A percentile compares a stretch with the other conserved stretches of the same genome.
Conservation (phyloP, 257 asterid species). For the Solanum etuberosum region DNA sequence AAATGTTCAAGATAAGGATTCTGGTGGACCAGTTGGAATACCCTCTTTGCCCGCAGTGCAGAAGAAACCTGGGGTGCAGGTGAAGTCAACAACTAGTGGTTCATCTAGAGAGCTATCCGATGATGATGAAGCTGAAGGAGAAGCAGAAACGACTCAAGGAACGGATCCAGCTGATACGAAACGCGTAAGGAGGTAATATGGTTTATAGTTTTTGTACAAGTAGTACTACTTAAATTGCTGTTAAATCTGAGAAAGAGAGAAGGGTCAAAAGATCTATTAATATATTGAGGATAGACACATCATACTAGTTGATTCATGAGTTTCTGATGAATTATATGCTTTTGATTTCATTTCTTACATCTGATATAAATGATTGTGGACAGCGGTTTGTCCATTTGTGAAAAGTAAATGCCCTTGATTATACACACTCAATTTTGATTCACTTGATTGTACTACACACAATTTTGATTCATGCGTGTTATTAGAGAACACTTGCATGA, state of each 20-base stretch:
- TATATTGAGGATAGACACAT: background rate
- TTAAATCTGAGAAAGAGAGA: background rate
- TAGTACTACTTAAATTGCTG: background rate
- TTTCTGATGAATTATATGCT: background rate
- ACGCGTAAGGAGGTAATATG: conserved; percentile 77
- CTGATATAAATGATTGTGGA: background rate
- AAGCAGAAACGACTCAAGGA: conserved; percentile 50
- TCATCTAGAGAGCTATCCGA: conserved; percentile 84
- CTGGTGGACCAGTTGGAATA: conserved; percentile 35
- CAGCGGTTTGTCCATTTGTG: background rate
- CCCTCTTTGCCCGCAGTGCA: conserved; percentile 43
- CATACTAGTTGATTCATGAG: background rate
- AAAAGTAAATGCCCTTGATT: background rate
- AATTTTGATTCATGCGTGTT: background rate
- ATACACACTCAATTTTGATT: background rate
- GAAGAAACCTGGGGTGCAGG: conserved; percentile 47
- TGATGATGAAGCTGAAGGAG: conserved; percentile 89
- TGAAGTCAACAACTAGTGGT: conserved; percentile 79
- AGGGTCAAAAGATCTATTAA: background rate
- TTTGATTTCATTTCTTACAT: background rate
- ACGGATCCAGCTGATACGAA: conserved; percentile 63
- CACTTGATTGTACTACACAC: background rate
- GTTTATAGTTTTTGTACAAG: background rate
- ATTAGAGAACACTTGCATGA: background rate
- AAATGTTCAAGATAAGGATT: conserved; percentile 46